Conservation (phyloP, 2,329 filamentous ascomycete species). For the Alternaria tenuissima region DNA sequence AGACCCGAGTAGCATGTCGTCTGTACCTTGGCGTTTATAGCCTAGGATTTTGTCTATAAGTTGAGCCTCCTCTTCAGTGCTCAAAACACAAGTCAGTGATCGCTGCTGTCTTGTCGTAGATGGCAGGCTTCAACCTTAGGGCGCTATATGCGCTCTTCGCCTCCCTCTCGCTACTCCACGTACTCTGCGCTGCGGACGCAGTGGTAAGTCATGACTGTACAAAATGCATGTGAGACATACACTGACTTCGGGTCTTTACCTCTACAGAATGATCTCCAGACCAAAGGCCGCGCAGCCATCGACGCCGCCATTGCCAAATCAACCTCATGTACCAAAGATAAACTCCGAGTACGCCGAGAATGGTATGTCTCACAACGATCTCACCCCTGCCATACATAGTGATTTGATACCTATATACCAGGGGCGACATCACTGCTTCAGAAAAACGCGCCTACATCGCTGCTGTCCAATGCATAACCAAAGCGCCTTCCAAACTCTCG, state of each 20-base stretch:
- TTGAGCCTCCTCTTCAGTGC: slow-evolving; percentile 8
- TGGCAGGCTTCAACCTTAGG: slow-evolving; percentile 28
- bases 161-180: slow-evolving; percentile 10
- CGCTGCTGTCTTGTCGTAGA: slow-evolving; percentile 12
- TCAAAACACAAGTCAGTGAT: slow-evolving; percentile 4
- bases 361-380: slow-evolving; percentile 27
- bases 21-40: background rate
- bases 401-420: slow-evolving; percentile 17
- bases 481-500: slow-evolving; percentile 34
- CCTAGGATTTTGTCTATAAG: slow-evolving; percentile 26
- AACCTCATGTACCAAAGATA: slow-evolving; percentile 43
- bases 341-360: slow-evolving; percentile 40
- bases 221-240: too few relatives aligned
- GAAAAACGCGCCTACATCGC: slow-evolving; percentile 50
- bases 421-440: slow-evolving; percentile 37
- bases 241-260: too few relatives aligned
- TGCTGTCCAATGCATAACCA: slow-evolving; percentile 46
- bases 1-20: slow-evolving; percentile 12
- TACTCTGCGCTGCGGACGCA: too few relatives aligned
- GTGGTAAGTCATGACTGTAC: too few relatives aligned
- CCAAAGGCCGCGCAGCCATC: slow-evolving; percentile 36
- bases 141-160: slow-evolving; percentile 35
- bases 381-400: background rate
- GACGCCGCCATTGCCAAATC: slow-evolving; percentile 41
- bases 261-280: slow-evolving; percentile 27